Base-by-base conservation (phyloP, 1,139 yeast genomes). In the Taiozyma sp. region DNA sequence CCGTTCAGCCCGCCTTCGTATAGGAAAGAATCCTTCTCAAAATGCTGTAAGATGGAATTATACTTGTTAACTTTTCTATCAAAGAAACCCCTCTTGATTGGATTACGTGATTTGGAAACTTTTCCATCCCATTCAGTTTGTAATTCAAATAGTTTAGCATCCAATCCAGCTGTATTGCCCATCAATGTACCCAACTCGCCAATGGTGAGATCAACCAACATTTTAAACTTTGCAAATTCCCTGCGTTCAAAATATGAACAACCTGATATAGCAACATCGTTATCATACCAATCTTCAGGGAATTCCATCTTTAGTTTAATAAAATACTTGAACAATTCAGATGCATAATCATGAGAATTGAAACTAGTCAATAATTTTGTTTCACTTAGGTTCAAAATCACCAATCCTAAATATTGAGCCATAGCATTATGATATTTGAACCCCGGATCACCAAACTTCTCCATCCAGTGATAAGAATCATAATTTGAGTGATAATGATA, bases 401-500 rank as follows among this genome's bases (percentile, higher is more conserved):
- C 50, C 34, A 79, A 62, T 3, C 87, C 84, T 57, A 81, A 61
- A 45, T 71, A 70, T 61, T 81, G 76, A 22, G 84, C 75, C 58
- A 78, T 66, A 2, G 83, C 65, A 51, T 79, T 79, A 64, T 84
- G 90, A 54, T 66, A 72, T 40, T 70, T 69, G 69, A 80, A 83
- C 0, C 76, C 80, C 8, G 84, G 83, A 62, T 84, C 89, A 29
- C 79, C 85, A 62, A 66, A 76, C 8, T 68, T 72, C 46, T 73
- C 72, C 81, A 84, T 81, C 91, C 90, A 84, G 57, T 80, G 71
- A 63, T 69, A 80, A 4, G 88, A 83, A 63, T 84, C 90, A 61
- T 81, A 84, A 63, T 82, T 80, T 41, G 88, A 81, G 63, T 84
- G 89, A 65, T 84, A 84, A 54, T 83, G 89, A 63, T 84, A 84